These are phyloP conservation scores for Trametes cinnabarina DNA, from an alignment of 768 basidiomycete species.

Conservation along the genomic window DNA sequence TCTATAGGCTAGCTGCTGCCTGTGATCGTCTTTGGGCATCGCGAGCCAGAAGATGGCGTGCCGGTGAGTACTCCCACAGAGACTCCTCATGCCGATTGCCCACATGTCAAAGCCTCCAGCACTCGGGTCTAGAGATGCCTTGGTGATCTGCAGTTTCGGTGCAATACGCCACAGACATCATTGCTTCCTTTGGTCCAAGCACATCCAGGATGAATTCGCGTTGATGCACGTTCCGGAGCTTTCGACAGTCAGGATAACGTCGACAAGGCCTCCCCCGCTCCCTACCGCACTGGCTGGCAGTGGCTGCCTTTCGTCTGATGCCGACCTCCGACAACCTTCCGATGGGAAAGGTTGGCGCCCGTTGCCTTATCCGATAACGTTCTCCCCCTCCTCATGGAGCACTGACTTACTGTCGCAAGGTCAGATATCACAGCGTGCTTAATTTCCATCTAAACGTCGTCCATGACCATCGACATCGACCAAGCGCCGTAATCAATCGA, in stretches of 20 bases:
- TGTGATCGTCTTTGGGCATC: background rate
- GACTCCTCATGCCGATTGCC: background rate
- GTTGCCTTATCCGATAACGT: no score
- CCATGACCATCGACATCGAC: no score
- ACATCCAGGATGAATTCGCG: background rate
- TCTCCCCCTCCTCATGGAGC: no score
- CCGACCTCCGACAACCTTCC: slow-evolving; percentile 11
- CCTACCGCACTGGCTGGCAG: no score
- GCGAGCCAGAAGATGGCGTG: slow-evolving; percentile 5
- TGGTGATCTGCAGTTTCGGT: background rate
- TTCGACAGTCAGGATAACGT: background rate
- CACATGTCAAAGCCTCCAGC: slow-evolving; percentile 10
- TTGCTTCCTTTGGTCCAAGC: background rate
- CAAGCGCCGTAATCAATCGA: no score
- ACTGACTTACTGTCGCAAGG: no score
- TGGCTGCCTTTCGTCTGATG: background rate
- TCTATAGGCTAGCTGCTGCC: slow-evolving; percentile 9
- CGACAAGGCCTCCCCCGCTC: background rate
- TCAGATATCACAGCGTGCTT: no score
- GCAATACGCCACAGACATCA: background rate
- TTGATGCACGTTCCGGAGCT: slow-evolving; percentile 5
- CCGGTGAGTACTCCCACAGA: slow-evolving; percentile 5
- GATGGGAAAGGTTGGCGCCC: slow-evolving; percentile 3
- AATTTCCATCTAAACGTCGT: no score
- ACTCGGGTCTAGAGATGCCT: background rate